phyloP scores from a whole-genome alignment of 2,329 filamentous ascomycete genomes.

The Drechslera avenae region DNA sequence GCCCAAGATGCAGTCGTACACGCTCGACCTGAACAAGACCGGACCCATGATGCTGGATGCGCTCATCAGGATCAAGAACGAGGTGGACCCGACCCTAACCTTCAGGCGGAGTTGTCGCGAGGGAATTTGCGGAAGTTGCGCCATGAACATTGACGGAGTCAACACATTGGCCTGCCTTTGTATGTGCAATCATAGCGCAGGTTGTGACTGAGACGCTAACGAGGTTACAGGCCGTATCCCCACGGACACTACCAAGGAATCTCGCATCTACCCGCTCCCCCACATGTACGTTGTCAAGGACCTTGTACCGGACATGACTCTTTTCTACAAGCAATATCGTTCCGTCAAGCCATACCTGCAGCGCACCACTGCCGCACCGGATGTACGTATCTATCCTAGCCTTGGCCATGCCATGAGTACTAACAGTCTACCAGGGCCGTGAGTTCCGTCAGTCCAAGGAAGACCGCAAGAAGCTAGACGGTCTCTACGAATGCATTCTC shows the following conservation, averaged over 20 bases:
- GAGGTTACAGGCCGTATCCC: slow-evolving; percentile 80
- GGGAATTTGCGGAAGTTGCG: slow-evolving; percentile 97
- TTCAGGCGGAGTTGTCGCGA: slow-evolving; percentile 96
- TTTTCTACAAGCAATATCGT: slow-evolving; percentile 99
- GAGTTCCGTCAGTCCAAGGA: slow-evolving; percentile 90
- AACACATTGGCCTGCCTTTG: slow-evolving; percentile 98
- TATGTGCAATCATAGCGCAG: slow-evolving; percentile 58
- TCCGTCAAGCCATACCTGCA: slow-evolving; percentile 99
- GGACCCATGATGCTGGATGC: slow-evolving; percentile 98
- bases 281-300: slow-evolving; percentile 99
- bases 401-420: not conserved
- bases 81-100: slow-evolving; percentile 93
- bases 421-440: slow-evolving; percentile 67
- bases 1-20: slow-evolving; percentile 94
- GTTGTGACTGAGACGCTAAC: slow-evolving; percentile 15
- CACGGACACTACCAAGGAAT: slow-evolving; percentile 76
- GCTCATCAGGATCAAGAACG: slow-evolving; percentile 98
- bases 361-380: slow-evolving; percentile 79
- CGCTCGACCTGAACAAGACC: slow-evolving; percentile 96
- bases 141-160: slow-evolving; percentile 99
- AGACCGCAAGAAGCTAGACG: slow-evolving; percentile 95
- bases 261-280: slow-evolving; percentile 95
- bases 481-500: slow-evolving; percentile 98
- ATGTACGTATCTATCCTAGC: slow-evolving; percentile 64
- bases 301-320: slow-evolving; percentile 93